Conservation (phyloP, 148 eudicot species). For the Gaultheria prostrata region DNA sequence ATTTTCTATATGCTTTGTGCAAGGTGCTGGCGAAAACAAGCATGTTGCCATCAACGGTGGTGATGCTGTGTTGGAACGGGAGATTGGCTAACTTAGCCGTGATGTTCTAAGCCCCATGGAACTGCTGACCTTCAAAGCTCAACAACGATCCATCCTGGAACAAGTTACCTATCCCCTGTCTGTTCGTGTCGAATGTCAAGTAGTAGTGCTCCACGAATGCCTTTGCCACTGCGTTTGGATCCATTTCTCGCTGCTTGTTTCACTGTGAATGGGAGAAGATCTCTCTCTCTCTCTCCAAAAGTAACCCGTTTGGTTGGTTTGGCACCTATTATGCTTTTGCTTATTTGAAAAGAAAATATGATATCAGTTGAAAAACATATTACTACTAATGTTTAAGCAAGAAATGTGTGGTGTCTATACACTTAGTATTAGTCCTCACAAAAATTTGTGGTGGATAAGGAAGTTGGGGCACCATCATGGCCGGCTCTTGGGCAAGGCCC, state of each 20-base stretch:
- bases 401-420: no score
- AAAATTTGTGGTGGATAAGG: no score
- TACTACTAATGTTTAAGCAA: no score
- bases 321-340: neutral
- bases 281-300: neutral
- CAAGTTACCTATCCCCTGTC: slow-evolving; percentile 37
- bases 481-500: no score
- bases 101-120: slow-evolving; percentile 46
- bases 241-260: slow-evolving; percentile 22
- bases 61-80: slow-evolving; percentile 53
- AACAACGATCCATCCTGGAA: slow-evolving; percentile 63
- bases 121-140: slow-evolving; percentile 62
- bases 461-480: no score
- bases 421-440: no score
- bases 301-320: neutral
- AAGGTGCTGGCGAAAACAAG: slow-evolving; percentile 33
- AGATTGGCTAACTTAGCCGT: neutral
- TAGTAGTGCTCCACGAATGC: slow-evolving; percentile 68
- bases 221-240: slow-evolving; percentile 44
- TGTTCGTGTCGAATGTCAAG: slow-evolving; percentile 56
- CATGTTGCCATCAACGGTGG: slow-evolving; percentile 58
- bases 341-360: neutral
- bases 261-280: neutral
- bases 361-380: no score
- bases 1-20: neutral